These are phyloP conservation scores for Ailanthus altissimus DNA, from an alignment of 345 rosid genomes.

Conservation along the genomic window DNA sequence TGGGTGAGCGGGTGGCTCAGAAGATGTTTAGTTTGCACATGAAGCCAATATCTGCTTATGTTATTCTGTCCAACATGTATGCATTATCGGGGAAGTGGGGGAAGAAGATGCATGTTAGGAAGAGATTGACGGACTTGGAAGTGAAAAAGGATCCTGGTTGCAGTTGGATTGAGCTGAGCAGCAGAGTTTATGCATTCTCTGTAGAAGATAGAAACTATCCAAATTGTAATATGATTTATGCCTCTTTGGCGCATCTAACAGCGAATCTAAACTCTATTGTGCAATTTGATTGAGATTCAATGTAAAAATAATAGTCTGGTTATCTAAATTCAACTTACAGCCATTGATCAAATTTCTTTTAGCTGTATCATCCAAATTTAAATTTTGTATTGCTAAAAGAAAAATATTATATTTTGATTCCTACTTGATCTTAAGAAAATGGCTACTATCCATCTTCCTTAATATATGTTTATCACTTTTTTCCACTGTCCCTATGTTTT, in stretches of 20 bases:
- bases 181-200: constrained; percentile 38
- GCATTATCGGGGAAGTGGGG: constrained; percentile 53
- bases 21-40: constrained; percentile 39
- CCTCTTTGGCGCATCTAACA: constrained; percentile 42
- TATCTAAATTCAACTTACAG: constrained; percentile 10
- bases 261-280: constrained; percentile 34
- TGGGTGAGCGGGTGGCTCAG: constrained; percentile 54
- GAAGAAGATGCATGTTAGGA: constrained; percentile 51
- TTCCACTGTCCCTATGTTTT: background rate
- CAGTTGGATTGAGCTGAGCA: constrained; percentile 58
- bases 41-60: constrained; percentile 39
- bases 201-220: constrained; percentile 43
- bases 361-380: background rate
- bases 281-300: constrained; percentile 14
- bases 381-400: background rate
- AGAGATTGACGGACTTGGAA: constrained; percentile 41
- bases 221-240: constrained; percentile 36
- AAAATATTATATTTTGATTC: background rate
- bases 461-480: background rate
- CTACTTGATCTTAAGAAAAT: background rate
- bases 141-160: constrained; percentile 57
- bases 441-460: background rate
- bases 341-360: background rate
- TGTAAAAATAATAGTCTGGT: background rate
- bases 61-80: constrained; percentile 55